Evolutionary conservation across 805 yeast genomes (phyloP), one percentile per base, ranked within the genome.

Genomic region (Wickerhamiella shivajii): DNA sequence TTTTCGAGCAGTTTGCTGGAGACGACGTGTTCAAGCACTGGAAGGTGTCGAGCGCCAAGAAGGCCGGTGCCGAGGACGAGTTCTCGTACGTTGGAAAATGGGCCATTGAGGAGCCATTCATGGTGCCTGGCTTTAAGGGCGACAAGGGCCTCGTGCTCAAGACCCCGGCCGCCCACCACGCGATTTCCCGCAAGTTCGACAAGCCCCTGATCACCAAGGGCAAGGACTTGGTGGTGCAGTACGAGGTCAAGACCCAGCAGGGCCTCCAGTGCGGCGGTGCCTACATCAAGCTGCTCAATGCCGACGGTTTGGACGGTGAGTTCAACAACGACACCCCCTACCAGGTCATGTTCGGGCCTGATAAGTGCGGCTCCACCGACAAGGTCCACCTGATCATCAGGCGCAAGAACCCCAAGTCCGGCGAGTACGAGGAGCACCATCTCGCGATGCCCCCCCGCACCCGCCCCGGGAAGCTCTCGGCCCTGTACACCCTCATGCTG

Each of bases 311-410:
- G 36, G 61, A 57, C 22, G 51, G 55, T 24, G 67, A 69, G 39
- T 77, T 83, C 60, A 63, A 60, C 43, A 67, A 69, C 39, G 71
- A 64, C 18, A 66, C 92, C 3, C 79, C 84, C 2, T 81, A 77
- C 57, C 83, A 77, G 54, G 59, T 85, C 42, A 77, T 85, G 87
- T 85, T 85, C 60, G 96, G 96, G 14, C 96, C 96, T 27, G 96
- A 85, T 56, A 71, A 68, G 52, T 85, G 96, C 59, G 93, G 93
- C 3, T 51, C 71, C 34, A 67, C 76, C 28, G 79, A 83, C 59
- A 77, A 73, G 55, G 74, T 85, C 21, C 93, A 79, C 49, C 70
- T 84, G 44, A 78, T 83, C 36, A 47, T 83, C 39, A 68, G 65
- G 37, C 66, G 78, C 45, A 62, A 64, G 45, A 66, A 69, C 51